Evolutionary conservation across 495 filamentous ascomycete genomes (phyloP).

Genomic region (Hypoxylon lienhwacheense): DNA sequence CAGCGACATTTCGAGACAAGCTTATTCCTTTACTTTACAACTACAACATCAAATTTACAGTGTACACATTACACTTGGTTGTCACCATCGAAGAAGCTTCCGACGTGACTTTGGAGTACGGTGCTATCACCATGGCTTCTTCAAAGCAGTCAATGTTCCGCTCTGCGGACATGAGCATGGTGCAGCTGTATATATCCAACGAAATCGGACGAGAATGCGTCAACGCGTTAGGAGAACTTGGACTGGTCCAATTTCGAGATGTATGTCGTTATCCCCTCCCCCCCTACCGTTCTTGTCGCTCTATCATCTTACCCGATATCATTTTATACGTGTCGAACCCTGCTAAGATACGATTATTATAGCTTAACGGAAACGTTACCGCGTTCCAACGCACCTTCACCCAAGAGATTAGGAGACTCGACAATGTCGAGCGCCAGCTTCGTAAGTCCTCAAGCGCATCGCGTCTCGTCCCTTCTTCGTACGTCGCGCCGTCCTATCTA

Average conservation of each 20-base stretch:
- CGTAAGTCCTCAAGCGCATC: slow-evolving; percentile 58
- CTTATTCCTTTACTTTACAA: slow-evolving; percentile 19
- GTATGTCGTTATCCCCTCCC: slow-evolving; percentile 54
- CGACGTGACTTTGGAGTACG: slow-evolving; percentile 28
- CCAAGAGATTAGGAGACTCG: slow-evolving; percentile 91
- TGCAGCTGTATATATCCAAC: slow-evolving; percentile 97
- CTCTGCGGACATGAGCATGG: slow-evolving; percentile 99
- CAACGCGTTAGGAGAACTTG: slow-evolving; percentile 92
- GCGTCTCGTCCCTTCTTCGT: background rate
- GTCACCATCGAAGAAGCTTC: slow-evolving; percentile 27
- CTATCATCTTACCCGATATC: too few relatives aligned
- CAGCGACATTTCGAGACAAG: slow-evolving; percentile 22
- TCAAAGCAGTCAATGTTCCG: slow-evolving; percentile 93
- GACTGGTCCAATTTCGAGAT: slow-evolving; percentile 94
- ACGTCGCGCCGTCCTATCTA: slow-evolving; percentile 6
- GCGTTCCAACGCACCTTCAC: slow-evolving; percentile 98
- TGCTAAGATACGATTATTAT: slow-evolving; percentile 38
- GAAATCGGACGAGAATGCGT: slow-evolving; percentile 98
- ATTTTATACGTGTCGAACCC: slow-evolving; percentile 4
- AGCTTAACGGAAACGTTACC: slow-evolving; percentile 89
- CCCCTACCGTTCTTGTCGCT: background rate
- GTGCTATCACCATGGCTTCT: slow-evolving; percentile 52
- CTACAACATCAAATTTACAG: too few relatives aligned
- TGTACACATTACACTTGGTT: slow-evolving; percentile 18
- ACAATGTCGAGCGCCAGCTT: slow-evolving; percentile 97